Base-by-base conservation (phyloP, 139 green algal genomes). In the Chlamydomonas urium region DNA sequence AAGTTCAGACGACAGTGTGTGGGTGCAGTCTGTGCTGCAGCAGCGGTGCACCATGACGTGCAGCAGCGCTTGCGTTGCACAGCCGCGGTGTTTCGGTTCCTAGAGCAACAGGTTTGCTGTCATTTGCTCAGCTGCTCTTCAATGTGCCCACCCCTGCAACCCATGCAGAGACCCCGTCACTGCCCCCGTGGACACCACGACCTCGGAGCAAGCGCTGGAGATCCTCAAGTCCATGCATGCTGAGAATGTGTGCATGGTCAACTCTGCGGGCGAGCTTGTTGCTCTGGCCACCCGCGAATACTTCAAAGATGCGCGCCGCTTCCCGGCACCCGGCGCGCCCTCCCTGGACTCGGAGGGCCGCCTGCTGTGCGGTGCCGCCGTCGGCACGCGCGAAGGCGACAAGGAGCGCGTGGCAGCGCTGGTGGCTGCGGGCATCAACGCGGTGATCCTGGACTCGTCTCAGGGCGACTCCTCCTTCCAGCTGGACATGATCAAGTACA, bases 381-480 rank as follows among this genome's bases (percentile, higher is more conserved):
- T 97, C 28, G 94, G 94, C 31, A 97, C 93, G 1, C 85, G 93
- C 3, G 85, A 93, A 5, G 59, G 58, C 1, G 93, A 98, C 29
- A 53, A 33, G 10, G 66, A 73, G 45, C 26, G 66, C 26, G 66
- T 73, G 8, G 66, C 66, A 31, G 56, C 56, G 1, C 34, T 81
- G 33, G 77, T 75, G 3, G 79, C 75, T 23, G 87, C 65, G 2
- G 75, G 85, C 3, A 76, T 96, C 31, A 87, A 97, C 45, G 89
- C 86, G 0, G 80, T 99, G 47, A 95, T 98, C 73, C 83, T 97
- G 28, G 93, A 97, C 84, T 93, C 85, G 5, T 90, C 77, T 19
- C 90, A 92, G 77, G 94, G 94, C 19, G 91, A 98, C 82, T 96
- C 87, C 26, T 88, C 83, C 1, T 98, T 89, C 85, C 90, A 96